These are phyloP conservation scores for Cladosporium austrohemisphaericum DNA, from an alignment of 2,329 filamentous ascomycete genomes.

Conservation along the genomic window DNA sequence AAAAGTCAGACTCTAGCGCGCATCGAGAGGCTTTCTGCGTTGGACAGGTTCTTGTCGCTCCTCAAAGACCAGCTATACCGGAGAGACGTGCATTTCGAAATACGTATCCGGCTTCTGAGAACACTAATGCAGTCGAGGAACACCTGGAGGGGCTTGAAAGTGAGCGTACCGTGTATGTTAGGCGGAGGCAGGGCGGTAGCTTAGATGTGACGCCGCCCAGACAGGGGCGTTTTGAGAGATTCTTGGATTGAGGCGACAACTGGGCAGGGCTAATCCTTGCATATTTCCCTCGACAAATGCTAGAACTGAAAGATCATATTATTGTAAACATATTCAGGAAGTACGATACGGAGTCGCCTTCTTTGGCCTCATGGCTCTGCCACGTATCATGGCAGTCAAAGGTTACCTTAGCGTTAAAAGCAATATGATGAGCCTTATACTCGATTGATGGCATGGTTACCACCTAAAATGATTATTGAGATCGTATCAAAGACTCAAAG, in stretches of 20 bases:
- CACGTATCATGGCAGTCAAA: too few relatives aligned
- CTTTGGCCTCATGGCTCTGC: too few relatives aligned
- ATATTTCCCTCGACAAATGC: too few relatives aligned
- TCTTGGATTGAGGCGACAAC: conserved; percentile 23
- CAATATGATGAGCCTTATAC: too few relatives aligned
- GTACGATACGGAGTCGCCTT: too few relatives aligned
- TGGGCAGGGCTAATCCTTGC: too few relatives aligned
- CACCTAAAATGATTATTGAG: too few relatives aligned
- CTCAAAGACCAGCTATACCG: conserved; percentile 11
- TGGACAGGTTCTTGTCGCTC: background rate
- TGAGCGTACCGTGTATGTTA: conserved; percentile 24
- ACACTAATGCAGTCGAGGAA: conserved; percentile 17
- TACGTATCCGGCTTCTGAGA: conserved; percentile 18
- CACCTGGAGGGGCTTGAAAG: conserved; percentile 23
- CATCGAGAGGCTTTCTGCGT: conserved; percentile 8
- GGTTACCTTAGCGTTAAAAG: too few relatives aligned
- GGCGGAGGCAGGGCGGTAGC: conserved; percentile 20
- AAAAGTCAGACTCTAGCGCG: conserved; percentile 19
- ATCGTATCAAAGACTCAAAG: too few relatives aligned
- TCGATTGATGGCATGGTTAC: too few relatives aligned
- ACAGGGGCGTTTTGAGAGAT: conserved; percentile 31
- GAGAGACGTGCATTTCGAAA: conserved; percentile 17
- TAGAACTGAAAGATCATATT: too few relatives aligned
- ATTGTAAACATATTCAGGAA: too few relatives aligned
- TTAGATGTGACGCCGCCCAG: conserved; percentile 31